Percentiles rank a stretch among this genome's conserved stretches.
Evolutionary conservation across 148 eudicot species (phyloP).

Genomic region (Rhododendron ferrugineum): DNA sequence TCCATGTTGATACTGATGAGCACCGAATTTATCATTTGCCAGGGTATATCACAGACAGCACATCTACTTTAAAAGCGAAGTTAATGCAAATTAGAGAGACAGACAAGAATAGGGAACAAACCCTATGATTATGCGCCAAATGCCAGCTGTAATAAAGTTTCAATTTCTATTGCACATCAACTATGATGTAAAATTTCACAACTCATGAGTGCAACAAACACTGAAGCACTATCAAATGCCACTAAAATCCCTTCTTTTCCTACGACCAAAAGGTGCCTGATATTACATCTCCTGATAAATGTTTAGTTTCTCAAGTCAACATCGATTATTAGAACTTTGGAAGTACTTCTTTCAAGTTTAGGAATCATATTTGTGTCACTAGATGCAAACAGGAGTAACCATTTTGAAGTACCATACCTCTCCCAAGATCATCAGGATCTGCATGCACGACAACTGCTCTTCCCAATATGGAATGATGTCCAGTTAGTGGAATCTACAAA

Average conservation of each 20-base stretch:
- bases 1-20: background rate
- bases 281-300: background rate
- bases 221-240: background rate
- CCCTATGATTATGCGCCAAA: background rate
- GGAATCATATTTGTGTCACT: background rate
- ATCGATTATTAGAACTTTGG: background rate
- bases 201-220: background rate
- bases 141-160: background rate
- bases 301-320: background rate
- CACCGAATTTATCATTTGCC: too few relatives aligned
- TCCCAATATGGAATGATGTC: conserved; percentile 80
- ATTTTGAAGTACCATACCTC: conserved; percentile 37
- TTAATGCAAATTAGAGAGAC: background rate
- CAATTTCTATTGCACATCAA: background rate
- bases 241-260: background rate
- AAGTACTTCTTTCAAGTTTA: conserved; percentile 3
- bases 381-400: background rate
- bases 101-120: background rate
- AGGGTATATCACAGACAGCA: background rate
- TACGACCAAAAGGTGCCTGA: background rate
- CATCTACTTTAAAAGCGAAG: background rate
- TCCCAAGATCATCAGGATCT: conserved; percentile 90
- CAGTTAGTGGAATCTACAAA: conserved; percentile 67
- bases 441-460: conserved; percentile 95
- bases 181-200: background rate